Conservation (phyloP, 768 basidiomycete species). For the Suillus subalutaceus region DNA sequence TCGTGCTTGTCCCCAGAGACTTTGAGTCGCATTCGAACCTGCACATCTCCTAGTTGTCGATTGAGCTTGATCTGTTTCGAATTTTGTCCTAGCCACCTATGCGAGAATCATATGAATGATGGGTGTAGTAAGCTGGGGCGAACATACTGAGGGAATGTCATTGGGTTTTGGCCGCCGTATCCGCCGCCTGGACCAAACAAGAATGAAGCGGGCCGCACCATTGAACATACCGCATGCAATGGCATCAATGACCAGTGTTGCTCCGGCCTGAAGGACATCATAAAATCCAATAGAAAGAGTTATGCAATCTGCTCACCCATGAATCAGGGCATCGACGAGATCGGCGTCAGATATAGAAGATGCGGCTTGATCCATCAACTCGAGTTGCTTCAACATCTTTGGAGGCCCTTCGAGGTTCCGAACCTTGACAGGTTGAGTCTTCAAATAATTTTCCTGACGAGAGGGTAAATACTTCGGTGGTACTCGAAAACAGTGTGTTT, state of each 20-base stretch:
- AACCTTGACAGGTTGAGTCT: constrained; percentile 68
- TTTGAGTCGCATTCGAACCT: constrained; percentile 93
- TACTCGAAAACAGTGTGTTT: background rate
- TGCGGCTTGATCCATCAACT: constrained; percentile 85
- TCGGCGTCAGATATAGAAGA: constrained; percentile 95
- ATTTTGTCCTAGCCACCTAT: constrained; percentile 98
- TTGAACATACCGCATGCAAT: constrained; percentile 87
- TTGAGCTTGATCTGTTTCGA: constrained; percentile 86
- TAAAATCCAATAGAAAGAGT: background rate
- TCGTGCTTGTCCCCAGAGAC: constrained; percentile 90
- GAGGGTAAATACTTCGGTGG: background rate
- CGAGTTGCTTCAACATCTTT: constrained; percentile 68
- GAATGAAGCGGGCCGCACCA: constrained; percentile 84
- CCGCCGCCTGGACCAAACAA: constrained; percentile 74
- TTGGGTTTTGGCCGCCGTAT: constrained; percentile 65
- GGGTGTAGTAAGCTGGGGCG: constrained; percentile 4
- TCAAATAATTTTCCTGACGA: constrained; percentile 93
- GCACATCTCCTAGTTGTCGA: constrained; percentile 85
- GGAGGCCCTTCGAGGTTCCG: constrained; percentile 65
- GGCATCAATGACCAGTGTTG: constrained; percentile 98
- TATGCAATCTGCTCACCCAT: constrained; percentile 59
- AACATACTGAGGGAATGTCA: constrained; percentile 84
- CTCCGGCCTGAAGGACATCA: constrained; percentile 61
- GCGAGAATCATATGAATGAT: constrained; percentile 9
- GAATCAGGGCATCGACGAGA: constrained; percentile 90